phyloP scores from a whole-genome alignment of 345 rosid species.

The Microcos paniculata region DNA sequence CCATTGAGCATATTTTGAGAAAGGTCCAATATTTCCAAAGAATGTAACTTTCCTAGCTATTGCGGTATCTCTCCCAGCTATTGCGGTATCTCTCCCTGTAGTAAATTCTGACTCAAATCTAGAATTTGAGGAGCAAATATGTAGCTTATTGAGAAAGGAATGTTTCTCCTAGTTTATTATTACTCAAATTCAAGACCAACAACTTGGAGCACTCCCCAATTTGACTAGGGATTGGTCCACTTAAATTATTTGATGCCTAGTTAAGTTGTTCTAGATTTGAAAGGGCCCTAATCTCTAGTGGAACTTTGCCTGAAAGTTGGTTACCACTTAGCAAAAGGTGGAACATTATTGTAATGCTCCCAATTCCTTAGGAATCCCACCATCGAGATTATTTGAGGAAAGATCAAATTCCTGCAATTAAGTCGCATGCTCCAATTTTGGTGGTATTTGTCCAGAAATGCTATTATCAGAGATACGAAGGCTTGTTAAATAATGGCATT shows the following conservation, averaged over 20 bases:
- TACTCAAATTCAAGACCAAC: background rate
- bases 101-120: conserved; percentile 22
- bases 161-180: background rate
- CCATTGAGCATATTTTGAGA: conserved; percentile 16
- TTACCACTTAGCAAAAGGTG: conserved; percentile 10
- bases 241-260: conserved; percentile 13
- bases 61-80: background rate
- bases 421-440: conserved; percentile 2
- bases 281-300: background rate
- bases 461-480: conserved; percentile 9
- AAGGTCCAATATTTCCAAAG: conserved; percentile 7
- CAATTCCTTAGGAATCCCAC: conserved; percentile 11
- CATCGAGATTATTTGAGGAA: background rate
- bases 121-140: background rate
- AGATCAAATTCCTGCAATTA: background rate
- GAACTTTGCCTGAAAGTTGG: conserved; percentile 11
- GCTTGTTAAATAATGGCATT: background rate
- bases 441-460: conserved; percentile 19
- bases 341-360: background rate
- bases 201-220: background rate
- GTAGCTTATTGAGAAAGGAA: background rate
- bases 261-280: background rate
- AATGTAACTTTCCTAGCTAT: background rate
- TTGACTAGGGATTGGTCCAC: background rate
- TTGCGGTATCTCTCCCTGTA: too few species aligned